These are phyloP conservation scores for Tylopilus cervinicoccineus DNA, from an alignment of 768 basidiomycete genomes.

Conservation along the genomic window DNA sequence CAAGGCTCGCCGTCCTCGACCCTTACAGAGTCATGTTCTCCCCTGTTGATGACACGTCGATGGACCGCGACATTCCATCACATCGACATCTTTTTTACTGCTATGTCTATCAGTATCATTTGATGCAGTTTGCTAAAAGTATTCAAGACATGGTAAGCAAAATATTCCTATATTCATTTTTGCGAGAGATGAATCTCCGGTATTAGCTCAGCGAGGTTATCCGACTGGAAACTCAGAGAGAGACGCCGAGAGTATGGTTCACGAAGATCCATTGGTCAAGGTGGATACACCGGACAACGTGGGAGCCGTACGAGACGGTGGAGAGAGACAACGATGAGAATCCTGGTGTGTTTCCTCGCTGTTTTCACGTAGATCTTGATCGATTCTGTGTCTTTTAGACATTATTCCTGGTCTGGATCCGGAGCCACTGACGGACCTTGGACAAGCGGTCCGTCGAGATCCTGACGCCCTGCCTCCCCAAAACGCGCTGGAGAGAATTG, in stretches of 20 bases:
- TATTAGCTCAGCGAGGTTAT: constrained; percentile 55
- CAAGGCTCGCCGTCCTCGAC: constrained; percentile 47
- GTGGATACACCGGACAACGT: constrained; percentile 42
- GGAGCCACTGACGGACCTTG: constrained; percentile 45
- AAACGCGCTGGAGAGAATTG: constrained; percentile 50
- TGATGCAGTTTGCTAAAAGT: constrained; percentile 35
- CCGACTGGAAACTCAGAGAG: constrained; percentile 47
- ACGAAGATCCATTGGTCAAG: constrained; percentile 36
- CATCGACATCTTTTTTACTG: constrained; percentile 73
- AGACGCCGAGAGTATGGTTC: constrained; percentile 50
- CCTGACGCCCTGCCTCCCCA: constrained; percentile 72
- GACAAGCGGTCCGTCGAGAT: constrained; percentile 54
- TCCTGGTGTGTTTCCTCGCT: constrained; percentile 40
- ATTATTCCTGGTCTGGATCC: constrained; percentile 53
- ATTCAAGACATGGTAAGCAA: constrained; percentile 35
- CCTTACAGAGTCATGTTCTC: constrained; percentile 57
- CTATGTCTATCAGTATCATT: constrained; percentile 64
- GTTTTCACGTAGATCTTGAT: background rate
- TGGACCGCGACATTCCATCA: constrained; percentile 43
- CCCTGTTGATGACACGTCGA: constrained; percentile 24
- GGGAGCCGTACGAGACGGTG: constrained; percentile 42
- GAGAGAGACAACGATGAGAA: constrained; percentile 64
- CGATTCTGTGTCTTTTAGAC: constrained; percentile 31
- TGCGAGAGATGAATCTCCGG: background rate
- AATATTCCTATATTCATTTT: background rate